These are phyloP conservation scores for Ascoidea tarda DNA, from an alignment of 805 yeast genomes.

Conservation along the genomic window DNA sequence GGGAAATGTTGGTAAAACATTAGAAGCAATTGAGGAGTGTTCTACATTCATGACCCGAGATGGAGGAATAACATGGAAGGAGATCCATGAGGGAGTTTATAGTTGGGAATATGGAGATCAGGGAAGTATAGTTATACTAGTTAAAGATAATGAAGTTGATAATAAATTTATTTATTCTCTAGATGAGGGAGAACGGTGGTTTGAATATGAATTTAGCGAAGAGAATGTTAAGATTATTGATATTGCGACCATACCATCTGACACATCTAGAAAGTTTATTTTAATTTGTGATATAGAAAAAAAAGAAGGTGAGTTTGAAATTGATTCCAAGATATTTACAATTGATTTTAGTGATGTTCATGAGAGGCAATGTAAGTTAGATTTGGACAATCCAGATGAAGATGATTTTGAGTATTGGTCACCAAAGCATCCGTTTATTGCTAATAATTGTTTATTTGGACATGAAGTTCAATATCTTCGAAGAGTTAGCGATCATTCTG, in stretches of 20 bases:
- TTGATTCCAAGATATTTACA: slow-evolving; percentile 29
- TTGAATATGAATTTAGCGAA: slow-evolving; percentile 45
- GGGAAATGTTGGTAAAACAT: slow-evolving; percentile 73
- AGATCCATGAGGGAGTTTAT: slow-evolving; percentile 54
- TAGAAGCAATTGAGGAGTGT: slow-evolving; percentile 35
- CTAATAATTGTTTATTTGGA: slow-evolving; percentile 53
- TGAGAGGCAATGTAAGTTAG: slow-evolving; percentile 39
- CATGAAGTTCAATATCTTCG: slow-evolving; percentile 48
- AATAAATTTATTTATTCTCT: slow-evolving; percentile 48
- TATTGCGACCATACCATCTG: slow-evolving; percentile 82
- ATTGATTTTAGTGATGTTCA: slow-evolving; percentile 44
- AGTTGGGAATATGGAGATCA: slow-evolving; percentile 97
- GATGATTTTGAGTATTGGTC: slow-evolving; percentile 55
- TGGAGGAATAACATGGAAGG: slow-evolving; percentile 85
- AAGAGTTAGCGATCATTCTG: slow-evolving; percentile 37
- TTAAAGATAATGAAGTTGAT: slow-evolving; percentile 42
- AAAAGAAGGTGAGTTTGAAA: slow-evolving; percentile 18
- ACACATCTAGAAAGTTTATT: slow-evolving; percentile 64
- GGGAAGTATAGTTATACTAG: slow-evolving; percentile 74
- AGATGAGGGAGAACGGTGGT: slow-evolving; percentile 76
- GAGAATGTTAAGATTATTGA: slow-evolving; percentile 46
- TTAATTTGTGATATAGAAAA: slow-evolving; percentile 39
- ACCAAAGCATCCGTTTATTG: slow-evolving; percentile 39
- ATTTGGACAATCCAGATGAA: slow-evolving; percentile 25
- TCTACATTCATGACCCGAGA: slow-evolving; percentile 74